Evolutionary conservation across 331 rosid genomes (phyloP).

Genomic region (Malus hybrid): DNA sequence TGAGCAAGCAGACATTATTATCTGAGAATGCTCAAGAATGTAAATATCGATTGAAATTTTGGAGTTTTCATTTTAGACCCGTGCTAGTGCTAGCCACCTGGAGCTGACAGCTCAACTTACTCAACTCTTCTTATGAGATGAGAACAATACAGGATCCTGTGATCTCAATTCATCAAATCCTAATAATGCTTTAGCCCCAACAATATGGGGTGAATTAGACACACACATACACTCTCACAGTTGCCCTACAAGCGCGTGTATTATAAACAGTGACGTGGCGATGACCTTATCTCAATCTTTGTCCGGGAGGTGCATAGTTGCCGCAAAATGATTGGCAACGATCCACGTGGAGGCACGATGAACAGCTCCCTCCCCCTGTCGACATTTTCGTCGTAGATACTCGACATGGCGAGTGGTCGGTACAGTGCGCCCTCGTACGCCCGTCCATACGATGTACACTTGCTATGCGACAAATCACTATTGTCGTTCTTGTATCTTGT

Average conservation of each 20-base stretch:
- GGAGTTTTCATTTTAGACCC: neutral
- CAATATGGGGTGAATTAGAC: neutral
- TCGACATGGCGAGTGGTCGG: neutral
- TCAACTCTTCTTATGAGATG: neutral
- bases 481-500: neutral
- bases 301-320: neutral
- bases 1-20: neutral
- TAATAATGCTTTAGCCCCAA: neutral
- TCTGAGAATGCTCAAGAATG: neutral
- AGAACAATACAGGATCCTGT: neutral
- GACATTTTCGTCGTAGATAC: neutral
- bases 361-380: neutral
- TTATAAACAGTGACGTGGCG: neutral
- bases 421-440: slow-evolving; percentile 10
- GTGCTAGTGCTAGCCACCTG: slow-evolving; percentile 2
- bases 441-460: slow-evolving; percentile 21
- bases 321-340: neutral
- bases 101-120: neutral
- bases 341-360: neutral
- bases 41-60: neutral
- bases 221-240: neutral
- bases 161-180: neutral
- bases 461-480: slow-evolving; percentile 12
- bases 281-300: slow-evolving; percentile 1
- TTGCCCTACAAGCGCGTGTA: neutral